A percentile compares a stretch with the other conserved stretches of the same genome.
These are phyloP conservation scores for Meripilus lineatus DNA, from an alignment of 1,284 basidiomycete genomes.

Conservation along the genomic window DNA sequence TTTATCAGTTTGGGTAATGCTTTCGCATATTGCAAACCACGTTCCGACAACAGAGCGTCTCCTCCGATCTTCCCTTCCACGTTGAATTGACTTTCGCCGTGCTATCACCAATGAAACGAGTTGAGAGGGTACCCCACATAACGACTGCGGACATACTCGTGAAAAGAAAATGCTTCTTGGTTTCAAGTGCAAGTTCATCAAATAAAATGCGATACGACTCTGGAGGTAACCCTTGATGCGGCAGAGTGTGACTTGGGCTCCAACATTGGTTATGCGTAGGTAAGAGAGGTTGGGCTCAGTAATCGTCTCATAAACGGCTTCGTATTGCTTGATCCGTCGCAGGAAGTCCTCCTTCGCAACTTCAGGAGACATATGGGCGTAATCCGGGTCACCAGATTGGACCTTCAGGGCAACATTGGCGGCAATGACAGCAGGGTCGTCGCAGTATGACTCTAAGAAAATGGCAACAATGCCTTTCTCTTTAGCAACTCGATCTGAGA, in stretches of 20 bases:
- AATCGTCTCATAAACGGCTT: slow-evolving; percentile 94
- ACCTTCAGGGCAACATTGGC: slow-evolving; percentile 97
- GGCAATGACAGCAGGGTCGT: slow-evolving; percentile 91
- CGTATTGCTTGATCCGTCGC: slow-evolving; percentile 89
- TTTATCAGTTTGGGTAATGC: slow-evolving; percentile 87
- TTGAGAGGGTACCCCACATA: slow-evolving; percentile 7
- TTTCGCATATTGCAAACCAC: slow-evolving; percentile 81
- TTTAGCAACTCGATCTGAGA: slow-evolving; percentile 76
- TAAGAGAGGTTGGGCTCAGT: slow-evolving; percentile 84
- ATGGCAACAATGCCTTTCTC: slow-evolving; percentile 91
- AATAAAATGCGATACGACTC: slow-evolving; percentile 95
- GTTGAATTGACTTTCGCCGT: slow-evolving; percentile 98
- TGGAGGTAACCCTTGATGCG: slow-evolving; percentile 91
- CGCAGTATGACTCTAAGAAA: slow-evolving; percentile 93
- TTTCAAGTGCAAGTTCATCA: slow-evolving; percentile 98
- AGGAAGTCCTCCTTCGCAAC: slow-evolving; percentile 89
- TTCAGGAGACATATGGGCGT: slow-evolving; percentile 84
- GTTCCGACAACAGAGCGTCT: slow-evolving; percentile 82
- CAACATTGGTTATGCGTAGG: slow-evolving; percentile 86
- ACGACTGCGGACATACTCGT: slow-evolving; percentile 49
- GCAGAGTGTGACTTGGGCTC: slow-evolving; percentile 79
- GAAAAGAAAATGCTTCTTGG: slow-evolving; percentile 97
- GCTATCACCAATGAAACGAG: slow-evolving; percentile 44
- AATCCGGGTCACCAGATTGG: slow-evolving; percentile 95
- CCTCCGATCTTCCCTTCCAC: slow-evolving; percentile 97